phyloP scores from a whole-genome alignment of 2,329 filamentous ascomycete species.

The Aspergillus fijiensis region DNA sequence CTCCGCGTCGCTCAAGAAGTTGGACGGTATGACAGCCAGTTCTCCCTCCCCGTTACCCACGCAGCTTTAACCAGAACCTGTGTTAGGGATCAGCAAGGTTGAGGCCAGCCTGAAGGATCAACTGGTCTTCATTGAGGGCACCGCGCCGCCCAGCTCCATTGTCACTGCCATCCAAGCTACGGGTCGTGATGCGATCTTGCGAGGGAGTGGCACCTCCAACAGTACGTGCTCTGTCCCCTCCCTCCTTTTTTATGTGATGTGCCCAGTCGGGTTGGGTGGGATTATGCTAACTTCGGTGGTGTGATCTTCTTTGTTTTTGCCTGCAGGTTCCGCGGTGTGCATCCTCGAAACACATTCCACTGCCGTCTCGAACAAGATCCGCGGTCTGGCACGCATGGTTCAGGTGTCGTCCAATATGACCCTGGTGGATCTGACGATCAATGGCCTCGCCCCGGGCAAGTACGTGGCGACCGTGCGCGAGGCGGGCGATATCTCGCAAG shows the following conservation, averaged over 20 bases:
- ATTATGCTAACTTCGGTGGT: not conserved
- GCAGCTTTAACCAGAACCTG: not conserved
- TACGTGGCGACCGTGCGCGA: slow-evolving; percentile 85
- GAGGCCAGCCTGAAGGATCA: slow-evolving; percentile 80
- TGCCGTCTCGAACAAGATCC: slow-evolving; percentile 65
- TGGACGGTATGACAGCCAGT: slow-evolving; percentile 56
- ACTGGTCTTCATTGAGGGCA: slow-evolving; percentile 81
- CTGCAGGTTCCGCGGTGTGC: slow-evolving; percentile 64
- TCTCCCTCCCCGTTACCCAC: not conserved
- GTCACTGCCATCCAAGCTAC: slow-evolving; percentile 85
- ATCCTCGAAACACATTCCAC: slow-evolving; percentile 83
- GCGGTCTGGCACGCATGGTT: slow-evolving; percentile 89
- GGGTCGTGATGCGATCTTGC: slow-evolving; percentile 88
- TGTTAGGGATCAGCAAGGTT: slow-evolving; percentile 73
- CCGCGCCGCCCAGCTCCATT: slow-evolving; percentile 83
- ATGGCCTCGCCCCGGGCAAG: slow-evolving; percentile 74
- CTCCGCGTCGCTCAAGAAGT: slow-evolving; percentile 71
- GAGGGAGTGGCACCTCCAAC: slow-evolving; percentile 81
- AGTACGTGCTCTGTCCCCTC: slow-evolving; percentile 51
- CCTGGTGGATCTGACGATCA: slow-evolving; percentile 82
- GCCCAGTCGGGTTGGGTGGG: not conserved
- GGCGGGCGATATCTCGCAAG: slow-evolving; percentile 80
- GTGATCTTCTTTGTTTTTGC: slow-evolving; percentile 1
- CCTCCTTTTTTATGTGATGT: not conserved
- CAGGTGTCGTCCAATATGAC: slow-evolving; percentile 78